These are phyloP conservation scores for Posidonia australis DNA, from an alignment of 106 monocot genomes.

Conservation along the genomic window DNA sequence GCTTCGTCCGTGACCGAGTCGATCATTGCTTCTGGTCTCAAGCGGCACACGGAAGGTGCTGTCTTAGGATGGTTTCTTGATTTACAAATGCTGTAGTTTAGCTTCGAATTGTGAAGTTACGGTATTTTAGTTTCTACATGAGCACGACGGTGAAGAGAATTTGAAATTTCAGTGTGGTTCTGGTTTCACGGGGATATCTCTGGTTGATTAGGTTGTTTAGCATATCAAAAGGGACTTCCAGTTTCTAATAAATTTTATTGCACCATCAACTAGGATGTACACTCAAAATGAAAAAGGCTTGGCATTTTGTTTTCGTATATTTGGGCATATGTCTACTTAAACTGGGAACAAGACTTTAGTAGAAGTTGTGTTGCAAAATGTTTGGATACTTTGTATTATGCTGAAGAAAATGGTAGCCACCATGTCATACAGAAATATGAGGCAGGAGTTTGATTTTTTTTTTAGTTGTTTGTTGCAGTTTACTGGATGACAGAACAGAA, in stretches of 20 bases:
- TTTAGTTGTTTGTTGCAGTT: too few species aligned
- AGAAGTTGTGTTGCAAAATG: too few species aligned
- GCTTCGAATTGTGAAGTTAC: not conserved
- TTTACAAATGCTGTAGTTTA: not conserved
- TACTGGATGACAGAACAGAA: too few species aligned
- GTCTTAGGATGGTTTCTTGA: not conserved
- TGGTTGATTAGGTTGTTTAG: not conserved
- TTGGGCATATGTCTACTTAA: too few species aligned
- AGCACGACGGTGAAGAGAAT: not conserved
- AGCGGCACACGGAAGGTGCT: constrained; percentile 12
- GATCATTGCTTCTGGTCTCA: constrained; percentile 2
- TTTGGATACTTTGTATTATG: too few species aligned
- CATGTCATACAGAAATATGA: too few species aligned
- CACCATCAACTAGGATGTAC: not conserved
- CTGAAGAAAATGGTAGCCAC: too few species aligned
- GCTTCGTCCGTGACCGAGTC: not conserved
- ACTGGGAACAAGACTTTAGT: too few species aligned
- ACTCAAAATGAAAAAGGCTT: too few species aligned
- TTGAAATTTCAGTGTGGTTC: not conserved
- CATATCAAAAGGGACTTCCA: not conserved
- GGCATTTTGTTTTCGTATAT: too few species aligned
- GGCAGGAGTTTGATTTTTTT: too few species aligned
- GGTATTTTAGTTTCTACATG: too few species aligned
- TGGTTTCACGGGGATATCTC: not conserved
- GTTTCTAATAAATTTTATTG: not conserved